Evolutionary conservation across 345 rosid genomes (phyloP).

Genomic region (Raphanus sativus): DNA sequence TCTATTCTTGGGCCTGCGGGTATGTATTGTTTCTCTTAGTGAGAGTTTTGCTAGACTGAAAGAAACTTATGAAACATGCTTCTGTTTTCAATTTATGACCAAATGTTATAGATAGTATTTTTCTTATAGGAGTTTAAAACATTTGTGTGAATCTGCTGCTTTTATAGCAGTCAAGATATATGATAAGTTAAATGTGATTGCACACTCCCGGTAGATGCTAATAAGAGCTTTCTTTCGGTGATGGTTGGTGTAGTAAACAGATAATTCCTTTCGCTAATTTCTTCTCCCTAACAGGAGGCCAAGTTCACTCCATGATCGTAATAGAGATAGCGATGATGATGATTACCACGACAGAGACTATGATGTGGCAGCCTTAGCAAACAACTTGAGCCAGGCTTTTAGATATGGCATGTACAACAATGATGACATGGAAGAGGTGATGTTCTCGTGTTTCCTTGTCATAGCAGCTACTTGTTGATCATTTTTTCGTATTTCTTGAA

Average conservation of each 20-base stretch:
- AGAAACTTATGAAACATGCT: background rate
- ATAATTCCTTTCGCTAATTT: constrained; percentile 11
- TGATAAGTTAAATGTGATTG: constrained; percentile 19
- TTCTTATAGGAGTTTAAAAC: background rate
- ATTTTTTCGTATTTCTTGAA: background rate
- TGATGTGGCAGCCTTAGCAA: constrained; percentile 93
- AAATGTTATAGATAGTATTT: constrained; percentile 8
- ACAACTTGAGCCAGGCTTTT: constrained; percentile 89
- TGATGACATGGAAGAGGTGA: constrained; percentile 81
- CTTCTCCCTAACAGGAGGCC: constrained; percentile 69
- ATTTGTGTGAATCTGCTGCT: constrained; percentile 11
- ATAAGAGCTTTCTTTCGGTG: constrained; percentile 16
- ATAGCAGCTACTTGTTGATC: constrained; percentile 9
- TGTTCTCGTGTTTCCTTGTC: constrained; percentile 24
- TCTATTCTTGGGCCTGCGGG: constrained; percentile 92
- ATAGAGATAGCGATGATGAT: constrained; percentile 89
- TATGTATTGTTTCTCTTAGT: constrained; percentile 39
- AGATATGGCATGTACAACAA: constrained; percentile 81
- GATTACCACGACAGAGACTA: constrained; percentile 95
- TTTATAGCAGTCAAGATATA: constrained; percentile 8
- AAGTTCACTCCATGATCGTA: constrained; percentile 74
- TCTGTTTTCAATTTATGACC: constrained; percentile 1
- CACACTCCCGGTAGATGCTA: background rate
- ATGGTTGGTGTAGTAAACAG: constrained; percentile 13
- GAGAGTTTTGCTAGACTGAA: background rate